These are phyloP conservation scores for Chrysosporium keratinophilum DNA, from an alignment of 2,329 filamentous ascomycete genomes.

Conservation along the genomic window DNA sequence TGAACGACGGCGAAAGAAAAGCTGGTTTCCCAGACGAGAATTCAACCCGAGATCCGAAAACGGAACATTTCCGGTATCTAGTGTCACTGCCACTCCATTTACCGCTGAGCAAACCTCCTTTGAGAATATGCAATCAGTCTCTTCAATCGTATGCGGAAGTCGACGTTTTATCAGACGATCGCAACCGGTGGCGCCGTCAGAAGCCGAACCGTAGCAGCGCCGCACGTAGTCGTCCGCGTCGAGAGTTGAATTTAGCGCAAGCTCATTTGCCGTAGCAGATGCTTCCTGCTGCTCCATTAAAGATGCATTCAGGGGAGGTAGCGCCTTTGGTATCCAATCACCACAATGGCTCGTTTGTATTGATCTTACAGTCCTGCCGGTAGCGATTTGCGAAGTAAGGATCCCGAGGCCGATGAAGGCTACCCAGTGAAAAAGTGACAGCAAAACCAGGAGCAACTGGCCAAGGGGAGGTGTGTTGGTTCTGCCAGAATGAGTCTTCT, in stretches of 20 bases:
- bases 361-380: slow-evolving; percentile 1
- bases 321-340: neutral
- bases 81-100: neutral
- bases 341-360: slow-evolving; percentile 3
- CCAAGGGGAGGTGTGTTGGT: neutral
- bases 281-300: slow-evolving; percentile 1
- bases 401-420: slow-evolving; percentile 4
- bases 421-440: slow-evolving; percentile 5
- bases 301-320: neutral
- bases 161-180: neutral
- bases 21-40: neutral
- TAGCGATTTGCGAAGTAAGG: slow-evolving; percentile 7
- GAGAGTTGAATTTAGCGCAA: neutral
- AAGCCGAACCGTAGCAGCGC: neutral
- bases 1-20: slow-evolving; percentile 3
- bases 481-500: neutral
- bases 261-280: slow-evolving; percentile 1
- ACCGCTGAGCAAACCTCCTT: slow-evolving; percentile 1
- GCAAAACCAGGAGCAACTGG: neutral
- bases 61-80: slow-evolving; percentile 4
- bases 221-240: slow-evolving; percentile 6
- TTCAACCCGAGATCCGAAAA: slow-evolving; percentile 3
- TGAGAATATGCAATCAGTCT: slow-evolving; percentile 4
- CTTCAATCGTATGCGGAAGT: neutral
- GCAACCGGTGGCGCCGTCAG: neutral